These are phyloP conservation scores for Amyloporia xantha DNA, from an alignment of 768 basidiomycete species.

Conservation along the genomic window DNA sequence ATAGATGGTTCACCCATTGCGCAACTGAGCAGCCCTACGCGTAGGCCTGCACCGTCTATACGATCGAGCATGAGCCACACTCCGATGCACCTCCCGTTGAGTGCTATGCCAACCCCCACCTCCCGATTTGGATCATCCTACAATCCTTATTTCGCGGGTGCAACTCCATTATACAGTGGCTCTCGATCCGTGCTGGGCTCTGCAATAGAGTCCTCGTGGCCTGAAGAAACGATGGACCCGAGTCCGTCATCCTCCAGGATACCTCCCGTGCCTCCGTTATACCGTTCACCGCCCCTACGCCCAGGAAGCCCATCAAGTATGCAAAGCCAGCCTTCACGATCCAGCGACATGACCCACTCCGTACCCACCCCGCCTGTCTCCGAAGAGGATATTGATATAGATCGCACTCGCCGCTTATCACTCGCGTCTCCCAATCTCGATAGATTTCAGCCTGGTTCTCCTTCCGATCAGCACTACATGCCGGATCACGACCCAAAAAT, in stretches of 20 bases:
- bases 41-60: conserved; percentile 2
- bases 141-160: conserved; percentile 18
- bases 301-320: conserved; percentile 45
- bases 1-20: conserved; percentile 20
- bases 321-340: conserved; percentile 44
- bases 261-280: conserved; percentile 21
- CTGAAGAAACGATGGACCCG: not conserved
- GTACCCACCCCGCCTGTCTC: conserved; percentile 40
- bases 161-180: conserved; percentile 15
- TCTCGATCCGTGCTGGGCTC: not conserved
- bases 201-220: not conserved
- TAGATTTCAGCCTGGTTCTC: conserved; percentile 29
- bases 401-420: conserved; percentile 28
- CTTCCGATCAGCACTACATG: conserved; percentile 24
- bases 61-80: conserved; percentile 4
- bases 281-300: conserved; percentile 25
- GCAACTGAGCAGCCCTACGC: not conserved
- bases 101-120: not conserved
- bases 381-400: conserved; percentile 16
- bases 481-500: conserved; percentile 47
- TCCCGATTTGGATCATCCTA: conserved; percentile 9
- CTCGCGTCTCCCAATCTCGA: conserved; percentile 29
- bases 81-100: not conserved
- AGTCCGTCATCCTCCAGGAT: conserved; percentile 14
- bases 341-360: conserved; percentile 38